Conservation (phyloP, 176 grass and related monocot species). For the Aegilops bicornis region DNA sequence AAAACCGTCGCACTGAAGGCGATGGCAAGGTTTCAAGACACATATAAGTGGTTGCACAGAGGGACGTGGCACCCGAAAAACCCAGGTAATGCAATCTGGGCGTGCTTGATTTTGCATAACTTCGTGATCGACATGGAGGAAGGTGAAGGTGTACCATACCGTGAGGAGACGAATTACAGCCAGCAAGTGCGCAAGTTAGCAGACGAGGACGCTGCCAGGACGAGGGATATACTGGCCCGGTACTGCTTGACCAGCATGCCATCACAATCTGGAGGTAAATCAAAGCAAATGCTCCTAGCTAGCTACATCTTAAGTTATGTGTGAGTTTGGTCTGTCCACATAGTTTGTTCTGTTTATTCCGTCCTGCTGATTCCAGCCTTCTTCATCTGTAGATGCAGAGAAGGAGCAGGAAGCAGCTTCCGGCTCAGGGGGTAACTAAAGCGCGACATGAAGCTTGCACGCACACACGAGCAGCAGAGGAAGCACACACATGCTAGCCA, state of each 20-base stretch:
- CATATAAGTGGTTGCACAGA: not conserved
- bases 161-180: rapidly evolving
- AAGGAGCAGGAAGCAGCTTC: no score
- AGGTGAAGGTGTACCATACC: not conserved
- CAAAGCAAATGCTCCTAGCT: not conserved
- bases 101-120: not conserved
- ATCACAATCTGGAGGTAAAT: not conserved
- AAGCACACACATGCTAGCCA: no score
- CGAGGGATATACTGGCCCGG: not conserved
- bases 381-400: not conserved
- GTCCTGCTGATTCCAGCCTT: not conserved
- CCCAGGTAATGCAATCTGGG: rapidly evolving
- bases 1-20: not conserved
- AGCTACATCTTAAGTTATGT: not conserved
- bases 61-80: no score
- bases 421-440: not conserved
- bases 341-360: not conserved
- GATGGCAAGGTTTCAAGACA: not conserved
- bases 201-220: not conserved
- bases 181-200: not conserved
- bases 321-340: not conserved
- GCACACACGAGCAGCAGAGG: no score
- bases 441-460: not conserved
- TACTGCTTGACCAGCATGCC: not conserved
- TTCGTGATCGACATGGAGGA: not conserved